A percentile compares a stretch with the other conserved stretches of the same genome.
Evolutionary conservation across 2,329 filamentous ascomycete species (phyloP).

Genomic region (Paracamarosporium sp.): DNA sequence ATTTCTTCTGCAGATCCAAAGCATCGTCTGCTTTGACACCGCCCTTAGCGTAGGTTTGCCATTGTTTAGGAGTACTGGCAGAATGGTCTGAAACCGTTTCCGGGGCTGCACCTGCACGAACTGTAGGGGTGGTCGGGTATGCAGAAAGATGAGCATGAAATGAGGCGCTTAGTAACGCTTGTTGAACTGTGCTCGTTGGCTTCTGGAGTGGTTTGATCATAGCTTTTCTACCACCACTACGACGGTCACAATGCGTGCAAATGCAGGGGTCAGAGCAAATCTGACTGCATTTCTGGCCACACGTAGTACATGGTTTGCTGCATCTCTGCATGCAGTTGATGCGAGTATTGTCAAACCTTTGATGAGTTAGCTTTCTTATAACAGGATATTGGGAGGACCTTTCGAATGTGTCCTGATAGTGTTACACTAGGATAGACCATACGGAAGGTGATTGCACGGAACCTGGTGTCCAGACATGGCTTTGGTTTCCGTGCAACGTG

Average conservation of each 20-base stretch:
- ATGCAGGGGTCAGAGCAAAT: slow-evolving; percentile 38
- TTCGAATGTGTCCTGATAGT: no score
- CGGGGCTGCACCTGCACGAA: not conserved
- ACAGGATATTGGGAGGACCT: not conserved
- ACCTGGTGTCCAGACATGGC: no score
- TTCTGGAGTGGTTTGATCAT: slow-evolving; percentile 29
- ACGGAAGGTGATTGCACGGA: no score
- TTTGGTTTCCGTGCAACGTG: no score
- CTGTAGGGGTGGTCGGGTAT: not conserved
- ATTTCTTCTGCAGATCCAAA: slow-evolving; percentile 16
- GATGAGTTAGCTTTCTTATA: not conserved
- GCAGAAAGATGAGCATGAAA: slow-evolving; percentile 9
- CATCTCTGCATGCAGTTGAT: slow-evolving; percentile 45
- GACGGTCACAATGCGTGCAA: slow-evolving; percentile 35
- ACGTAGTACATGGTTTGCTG: slow-evolving; percentile 24
- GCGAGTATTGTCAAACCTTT: slow-evolving; percentile 31
- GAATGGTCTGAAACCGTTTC: not conserved
- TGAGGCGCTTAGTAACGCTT: not conserved
- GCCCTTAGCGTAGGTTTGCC: slow-evolving; percentile 27
- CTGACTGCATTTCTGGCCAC: slow-evolving; percentile 37
- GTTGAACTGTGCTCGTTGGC: not conserved
- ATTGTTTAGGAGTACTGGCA: slow-evolving; percentile 11
- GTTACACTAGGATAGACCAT: no score
- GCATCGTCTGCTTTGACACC: slow-evolving; percentile 29
- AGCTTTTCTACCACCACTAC: slow-evolving; percentile 27